These are phyloP conservation scores for Eucalyptus curtisii DNA, from an alignment of 345 rosid genomes.

Conservation along the genomic window DNA sequence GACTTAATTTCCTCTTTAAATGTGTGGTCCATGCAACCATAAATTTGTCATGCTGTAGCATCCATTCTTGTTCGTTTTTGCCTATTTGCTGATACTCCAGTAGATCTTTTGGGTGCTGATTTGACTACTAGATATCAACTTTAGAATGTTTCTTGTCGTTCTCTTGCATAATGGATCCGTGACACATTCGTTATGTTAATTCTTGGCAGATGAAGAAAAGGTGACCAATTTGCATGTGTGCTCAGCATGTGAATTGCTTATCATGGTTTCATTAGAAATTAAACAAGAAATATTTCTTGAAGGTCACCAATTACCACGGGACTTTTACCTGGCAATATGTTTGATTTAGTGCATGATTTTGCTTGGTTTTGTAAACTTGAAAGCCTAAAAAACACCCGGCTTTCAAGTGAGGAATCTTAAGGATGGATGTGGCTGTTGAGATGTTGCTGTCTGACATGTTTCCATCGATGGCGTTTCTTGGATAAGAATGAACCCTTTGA, in stretches of 20 bases:
- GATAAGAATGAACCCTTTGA: background rate
- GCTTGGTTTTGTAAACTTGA: background rate
- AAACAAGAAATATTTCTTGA: background rate
- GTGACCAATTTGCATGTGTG: background rate
- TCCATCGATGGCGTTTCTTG: background rate
- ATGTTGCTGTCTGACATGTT: background rate
- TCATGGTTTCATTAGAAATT: background rate
- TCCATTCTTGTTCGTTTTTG: background rate
- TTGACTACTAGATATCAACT: background rate
- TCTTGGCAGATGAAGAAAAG: background rate
- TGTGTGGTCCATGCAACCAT: background rate
- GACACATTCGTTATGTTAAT: background rate
- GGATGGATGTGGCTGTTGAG: background rate
- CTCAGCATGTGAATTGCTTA: background rate
- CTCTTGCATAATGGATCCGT: background rate
- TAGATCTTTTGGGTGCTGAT: background rate
- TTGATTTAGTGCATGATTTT: background rate
- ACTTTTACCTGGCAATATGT: background rate
- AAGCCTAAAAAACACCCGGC: background rate
- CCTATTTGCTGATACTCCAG: background rate
- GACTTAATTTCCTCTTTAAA: background rate
- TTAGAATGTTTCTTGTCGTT: background rate
- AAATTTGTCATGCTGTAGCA: background rate
- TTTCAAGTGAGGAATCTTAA: background rate
- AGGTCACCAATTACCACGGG: background rate